These are phyloP conservation scores for Chalaropsis ovoidea DNA, from an alignment of 2,329 filamentous ascomycete genomes.

Conservation along the genomic window DNA sequence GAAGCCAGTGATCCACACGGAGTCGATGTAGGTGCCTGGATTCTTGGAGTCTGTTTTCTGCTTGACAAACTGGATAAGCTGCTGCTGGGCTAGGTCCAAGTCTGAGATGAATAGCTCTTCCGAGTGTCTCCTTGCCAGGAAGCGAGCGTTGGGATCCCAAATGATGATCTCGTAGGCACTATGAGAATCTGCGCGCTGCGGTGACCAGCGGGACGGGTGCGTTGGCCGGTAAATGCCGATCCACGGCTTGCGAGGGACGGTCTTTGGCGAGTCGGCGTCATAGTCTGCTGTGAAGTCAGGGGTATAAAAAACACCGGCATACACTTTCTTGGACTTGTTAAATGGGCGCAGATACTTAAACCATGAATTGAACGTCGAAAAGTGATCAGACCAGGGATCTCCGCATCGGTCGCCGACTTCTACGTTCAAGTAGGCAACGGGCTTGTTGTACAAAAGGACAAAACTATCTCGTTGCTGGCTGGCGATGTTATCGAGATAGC, in stretches of 20 bases:
- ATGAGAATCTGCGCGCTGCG: slow-evolving; percentile 26
- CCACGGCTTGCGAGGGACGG: slow-evolving; percentile 40
- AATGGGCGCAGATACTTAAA: slow-evolving; percentile 21
- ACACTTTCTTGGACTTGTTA: slow-evolving; percentile 12
- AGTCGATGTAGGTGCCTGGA: slow-evolving; percentile 32
- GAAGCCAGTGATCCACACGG: slow-evolving; percentile 40
- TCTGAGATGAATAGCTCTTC: slow-evolving; percentile 30
- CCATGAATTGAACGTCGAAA: slow-evolving; percentile 32
- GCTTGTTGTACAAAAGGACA: slow-evolving; percentile 1
- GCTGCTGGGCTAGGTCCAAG: slow-evolving; percentile 39
- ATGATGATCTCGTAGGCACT: slow-evolving; percentile 42
- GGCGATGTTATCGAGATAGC: background rate
- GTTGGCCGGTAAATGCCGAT: slow-evolving; percentile 40
- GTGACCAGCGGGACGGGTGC: slow-evolving; percentile 31
- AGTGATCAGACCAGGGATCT: slow-evolving; percentile 29
- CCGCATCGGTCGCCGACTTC: slow-evolving; percentile 14
- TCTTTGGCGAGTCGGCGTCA: slow-evolving; percentile 20
- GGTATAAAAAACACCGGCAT: slow-evolving; percentile 43
- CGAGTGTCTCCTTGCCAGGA: slow-evolving; percentile 19
- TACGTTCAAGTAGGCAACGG: slow-evolving; percentile 1
- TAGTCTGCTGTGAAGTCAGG: slow-evolving; percentile 28
- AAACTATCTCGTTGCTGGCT: background rate
- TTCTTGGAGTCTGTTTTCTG: slow-evolving; percentile 31
- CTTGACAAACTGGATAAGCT: slow-evolving; percentile 35
- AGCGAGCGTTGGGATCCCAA: slow-evolving; percentile 39